These are phyloP conservation scores for Elaeis oleifera DNA, from an alignment of 202 grass and related monocot genomes.

Conservation along the genomic window DNA sequence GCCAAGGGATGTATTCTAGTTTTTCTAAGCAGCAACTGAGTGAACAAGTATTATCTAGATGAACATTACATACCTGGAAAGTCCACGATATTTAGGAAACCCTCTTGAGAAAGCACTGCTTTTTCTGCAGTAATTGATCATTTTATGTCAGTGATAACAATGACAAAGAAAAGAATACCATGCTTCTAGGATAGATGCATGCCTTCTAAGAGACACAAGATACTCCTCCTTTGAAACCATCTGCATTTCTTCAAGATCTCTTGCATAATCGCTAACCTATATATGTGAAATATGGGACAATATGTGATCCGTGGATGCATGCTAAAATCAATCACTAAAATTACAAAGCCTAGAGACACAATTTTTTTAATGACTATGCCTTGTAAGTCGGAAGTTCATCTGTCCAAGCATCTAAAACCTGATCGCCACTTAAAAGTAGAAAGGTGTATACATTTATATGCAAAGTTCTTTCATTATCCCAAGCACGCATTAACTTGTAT, in stretches of 20 bases:
- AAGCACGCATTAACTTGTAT: too few relatives aligned
- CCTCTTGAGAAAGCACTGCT: conserved; percentile 96
- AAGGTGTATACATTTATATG: too few relatives aligned
- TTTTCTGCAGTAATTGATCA: conserved; percentile 61
- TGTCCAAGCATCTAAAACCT: too few relatives aligned
- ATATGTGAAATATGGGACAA: conserved; percentile 31
- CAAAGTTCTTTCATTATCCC: too few relatives aligned
- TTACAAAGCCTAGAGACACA: too few relatives aligned
- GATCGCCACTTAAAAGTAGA: too few relatives aligned
- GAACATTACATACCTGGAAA: conserved; percentile 51
- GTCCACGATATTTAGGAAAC: conserved; percentile 86
- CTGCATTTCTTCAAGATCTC: conserved; percentile 99
- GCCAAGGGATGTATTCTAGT: too few relatives aligned
- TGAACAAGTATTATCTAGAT: background rate
- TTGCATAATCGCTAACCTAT: conserved; percentile 92
- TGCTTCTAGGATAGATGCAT: conserved; percentile 24
- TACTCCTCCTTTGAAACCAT: conserved; percentile 96
- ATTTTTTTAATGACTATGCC: too few relatives aligned
- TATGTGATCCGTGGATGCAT: conserved; percentile 18
- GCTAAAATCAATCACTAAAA: too few relatives aligned
- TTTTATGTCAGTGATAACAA: conserved; percentile 28
- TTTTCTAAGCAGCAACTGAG: too few relatives aligned
- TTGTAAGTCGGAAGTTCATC: too few relatives aligned
- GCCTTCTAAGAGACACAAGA: conserved; percentile 96
- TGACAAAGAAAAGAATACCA: conserved; percentile 18